Evolutionary conservation across 202 grass and related monocot genomes (phyloP), one percentile per base, ranked within the genome.

Genomic region (Zoysia matrella): DNA sequence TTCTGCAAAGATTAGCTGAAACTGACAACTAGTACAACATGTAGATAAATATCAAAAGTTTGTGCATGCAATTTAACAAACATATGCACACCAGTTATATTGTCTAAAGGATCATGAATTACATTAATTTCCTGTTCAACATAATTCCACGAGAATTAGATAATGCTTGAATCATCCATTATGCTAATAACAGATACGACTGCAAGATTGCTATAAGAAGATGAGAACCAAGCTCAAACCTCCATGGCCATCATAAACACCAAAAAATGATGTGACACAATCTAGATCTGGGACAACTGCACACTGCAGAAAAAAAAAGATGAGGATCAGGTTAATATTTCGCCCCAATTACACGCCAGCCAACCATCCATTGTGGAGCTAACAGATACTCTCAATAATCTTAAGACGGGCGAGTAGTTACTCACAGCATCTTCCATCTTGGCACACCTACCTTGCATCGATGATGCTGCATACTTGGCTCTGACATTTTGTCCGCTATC

Each of bases 161-260:
- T 39, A 63, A 72, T 54, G 11, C 39, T 14, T 53, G 80, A 82
- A 53, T 79, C 8, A 60, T 52, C 54, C 36, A 56, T 53, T 78
- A 48, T 56, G 83, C 18, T 54, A 67, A 47, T 10, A 56, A 42
- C 8, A 55, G 30, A 73, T 11, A 52, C 44, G 0, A 0, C 44
- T 51, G 49, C 4, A 47, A 30, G 7, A 49, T 48, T 70, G 47
- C 46, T 63, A 18, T 51, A 54, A 82, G 14, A 80, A 68, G 18
- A 65, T 63, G 16, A 55, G 5, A 63, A 16, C 65, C 46, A 47
- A 75, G 55, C 55, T 64, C 72, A 86, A 81, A 87, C 85, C 85
- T 87, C 49, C 72, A 51, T 82, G 57, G 57, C 85, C 85, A 82
- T 87, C 85, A 82, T 82, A 87, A 77, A 87, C 72, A 71, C 79